Base-by-base conservation (phyloP, 2,329 filamentous ascomycete genomes). In the Juglanconis juglandina region DNA sequence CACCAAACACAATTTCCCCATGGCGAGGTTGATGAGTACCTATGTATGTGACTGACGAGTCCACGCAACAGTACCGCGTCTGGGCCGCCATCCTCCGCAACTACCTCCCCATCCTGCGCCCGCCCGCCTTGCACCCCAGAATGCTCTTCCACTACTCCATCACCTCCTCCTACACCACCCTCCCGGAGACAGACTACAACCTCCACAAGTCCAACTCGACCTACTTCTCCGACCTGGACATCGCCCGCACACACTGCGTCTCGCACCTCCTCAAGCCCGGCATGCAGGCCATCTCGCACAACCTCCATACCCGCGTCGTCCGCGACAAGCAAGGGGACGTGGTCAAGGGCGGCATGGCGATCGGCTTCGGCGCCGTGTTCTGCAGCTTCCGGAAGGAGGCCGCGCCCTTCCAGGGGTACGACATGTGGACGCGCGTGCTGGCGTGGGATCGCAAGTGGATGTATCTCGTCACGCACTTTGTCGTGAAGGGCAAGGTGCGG, bases 151-250 rank as follows among this genome's bases (percentile, higher is more conserved):
- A 74, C 66, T 73, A 72, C 66, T 62, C 62, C 67, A 65, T 75
- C 64, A 70, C 70, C 5, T 41, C 60, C 17, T 68, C 68, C 24
- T 68, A 67, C 64, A 73, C 69, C 55, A 66, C 69, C 10, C 67
- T 73, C 6, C 66, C 72, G 56, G 73, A 75, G 65, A 73, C 71
- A 35, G 73, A 75, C 67, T 75, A 75, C 72, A 75, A 75, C 69
- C 54, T 75, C 48, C 73, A 75, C 72, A 75, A 75, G 69, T 70
- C 67, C 69, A 75, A 75, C 69, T 71, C 84, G 67, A 96, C 92
- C 35, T 96, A 96, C 78, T 96, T 96, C 71, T 80, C 87, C 66
- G 92, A 96, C 74, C 86, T 96, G 66, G 92, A 96, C 74, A 84
- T 94, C 62, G 86, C 89, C 44, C 89, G 95, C 59, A 90, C 90